Evolutionary conservation across 2,329 filamentous ascomycete genomes (phyloP), one percentile per base, ranked within the genome.

Genomic region (Xylariaceae sp.): DNA sequence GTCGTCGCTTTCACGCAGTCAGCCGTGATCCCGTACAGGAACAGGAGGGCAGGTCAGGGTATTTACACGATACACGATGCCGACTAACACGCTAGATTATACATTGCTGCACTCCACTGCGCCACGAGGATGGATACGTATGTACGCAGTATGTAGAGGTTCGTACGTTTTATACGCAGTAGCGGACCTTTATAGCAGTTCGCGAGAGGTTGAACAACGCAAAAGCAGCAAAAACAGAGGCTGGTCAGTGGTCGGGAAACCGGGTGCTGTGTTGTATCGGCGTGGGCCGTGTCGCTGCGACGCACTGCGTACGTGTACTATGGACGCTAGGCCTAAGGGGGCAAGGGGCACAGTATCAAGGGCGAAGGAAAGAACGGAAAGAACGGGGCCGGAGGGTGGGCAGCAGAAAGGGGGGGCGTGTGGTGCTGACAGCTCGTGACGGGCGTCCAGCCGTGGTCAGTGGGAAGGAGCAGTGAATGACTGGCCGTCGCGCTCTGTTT

Each of bases 61-160:
- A 30, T 30, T 30, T 30, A 30, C 23, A 30, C 23, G 23, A 30
- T 30, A 30, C 37, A 42, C 37, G 37, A 42, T 42, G 37, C 37
- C 37, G 37, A 42, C 37, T 42, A 13, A 42, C 9, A 13, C 7
- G 37, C 37, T 42, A 42, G 37, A 42, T 47, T n/a, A 11, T 34
- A 44, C 47, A 61, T 23, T 39, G 57, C 61, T 52, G 51, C 52
- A 50, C 56, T 54, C 61, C 61, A 63, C 61, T 37, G 42, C 56
- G 58, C 53, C 54, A 61, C 51, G 47, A 45, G 42, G 13, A 15
- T 13, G 13, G 10, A 15, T 45, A 45, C 42, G 11, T 45, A n/a
- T 45, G 42, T 6, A n/a, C 42, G 42, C 11, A 11, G 11, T 45
- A 45, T 6, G 9, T 45, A 45, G 13, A 45, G 42, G 23, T 30